Conservation (phyloP, 495 filamentous ascomycete species). For the Immersiella caudata region DNA sequence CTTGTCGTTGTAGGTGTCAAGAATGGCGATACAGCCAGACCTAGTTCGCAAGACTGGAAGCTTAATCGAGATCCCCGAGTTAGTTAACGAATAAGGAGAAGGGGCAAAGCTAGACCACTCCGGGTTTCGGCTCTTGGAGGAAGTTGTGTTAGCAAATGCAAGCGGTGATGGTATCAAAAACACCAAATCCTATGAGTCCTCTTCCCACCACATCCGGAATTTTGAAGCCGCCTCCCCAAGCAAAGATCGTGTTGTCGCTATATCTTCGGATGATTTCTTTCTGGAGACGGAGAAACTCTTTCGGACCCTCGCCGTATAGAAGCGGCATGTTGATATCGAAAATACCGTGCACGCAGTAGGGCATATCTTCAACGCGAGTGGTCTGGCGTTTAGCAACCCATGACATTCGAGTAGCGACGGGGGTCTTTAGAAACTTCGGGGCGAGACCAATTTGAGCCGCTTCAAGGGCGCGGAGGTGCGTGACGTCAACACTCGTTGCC, state of each 20-base stretch:
- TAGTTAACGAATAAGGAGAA: slow-evolving; percentile 11
- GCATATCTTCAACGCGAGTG: slow-evolving; percentile 31
- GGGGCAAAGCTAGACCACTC: background rate
- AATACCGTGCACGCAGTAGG: slow-evolving; percentile 36
- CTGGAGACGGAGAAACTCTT: slow-evolving; percentile 34
- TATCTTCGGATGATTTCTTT: slow-evolving; percentile 31
- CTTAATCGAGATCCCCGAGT: slow-evolving; percentile 8
- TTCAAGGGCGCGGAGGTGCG: slow-evolving; percentile 17
- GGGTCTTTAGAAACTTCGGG: background rate
- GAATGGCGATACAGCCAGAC: background rate
- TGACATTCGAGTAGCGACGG: slow-evolving; percentile 35
- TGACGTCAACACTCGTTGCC: slow-evolving; percentile 28
- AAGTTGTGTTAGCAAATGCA: background rate
- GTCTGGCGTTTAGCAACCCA: slow-evolving; percentile 32
- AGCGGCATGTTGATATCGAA: slow-evolving; percentile 36
- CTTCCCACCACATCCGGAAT: no score
- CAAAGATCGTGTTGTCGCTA: slow-evolving; percentile 36
- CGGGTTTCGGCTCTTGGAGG: background rate
- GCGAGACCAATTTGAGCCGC: background rate
- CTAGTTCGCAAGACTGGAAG: background rate
- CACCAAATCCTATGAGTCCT: background rate
- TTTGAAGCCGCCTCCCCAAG: slow-evolving; percentile 20
- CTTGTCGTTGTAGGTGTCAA: no score
- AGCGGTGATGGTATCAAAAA: background rate
- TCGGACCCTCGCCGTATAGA: slow-evolving; percentile 31